A percentile compares a stretch with the other conserved stretches of the same genome.
phyloP scores from a whole-genome alignment of 805 yeast genomes.

The Jamesozyma rosinii region DNA sequence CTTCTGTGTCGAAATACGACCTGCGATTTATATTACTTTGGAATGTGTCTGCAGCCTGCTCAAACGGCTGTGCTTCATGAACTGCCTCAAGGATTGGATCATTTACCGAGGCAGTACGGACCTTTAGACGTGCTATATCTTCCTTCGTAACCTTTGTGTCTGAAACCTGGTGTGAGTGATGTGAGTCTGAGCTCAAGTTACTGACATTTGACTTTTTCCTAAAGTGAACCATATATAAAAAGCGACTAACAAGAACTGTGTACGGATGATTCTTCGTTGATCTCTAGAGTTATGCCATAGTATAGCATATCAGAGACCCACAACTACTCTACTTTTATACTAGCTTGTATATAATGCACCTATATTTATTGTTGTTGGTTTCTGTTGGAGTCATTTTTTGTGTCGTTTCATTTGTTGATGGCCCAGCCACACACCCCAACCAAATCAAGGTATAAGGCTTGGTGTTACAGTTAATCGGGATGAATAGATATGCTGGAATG shows the following conservation, averaged over 20 bases:
- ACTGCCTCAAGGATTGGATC: conserved; percentile 92
- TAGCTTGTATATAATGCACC: no score
- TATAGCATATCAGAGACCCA: no score
- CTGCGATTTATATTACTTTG: conserved; percentile 28
- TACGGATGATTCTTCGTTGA: no score
- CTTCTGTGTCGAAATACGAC: conserved; percentile 33
- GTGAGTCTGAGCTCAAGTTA: conserved; percentile 15
- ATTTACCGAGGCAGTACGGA: conserved; percentile 58
- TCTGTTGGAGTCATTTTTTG: not conserved
- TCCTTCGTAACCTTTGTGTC: conserved; percentile 38
- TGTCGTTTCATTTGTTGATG: not conserved
- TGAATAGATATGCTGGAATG: no score
- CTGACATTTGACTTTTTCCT: conserved; percentile 28
- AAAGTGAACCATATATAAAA: conserved; percentile 43
- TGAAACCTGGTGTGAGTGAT: not conserved
- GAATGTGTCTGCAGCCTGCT: conserved; percentile 39
- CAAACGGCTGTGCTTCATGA: conserved; percentile 92
- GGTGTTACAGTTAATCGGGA: no score
- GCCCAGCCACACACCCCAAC: not conserved
- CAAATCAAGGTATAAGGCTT: no score
- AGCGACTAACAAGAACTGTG: no score
- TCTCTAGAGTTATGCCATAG: no score
- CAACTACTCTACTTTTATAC: no score
- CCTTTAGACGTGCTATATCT: conserved; percentile 46
- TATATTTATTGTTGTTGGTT: conserved; percentile 2